These are phyloP conservation scores for Margaritispora aquatica DNA, from an alignment of 495 filamentous ascomycete genomes.

Conservation along the genomic window DNA sequence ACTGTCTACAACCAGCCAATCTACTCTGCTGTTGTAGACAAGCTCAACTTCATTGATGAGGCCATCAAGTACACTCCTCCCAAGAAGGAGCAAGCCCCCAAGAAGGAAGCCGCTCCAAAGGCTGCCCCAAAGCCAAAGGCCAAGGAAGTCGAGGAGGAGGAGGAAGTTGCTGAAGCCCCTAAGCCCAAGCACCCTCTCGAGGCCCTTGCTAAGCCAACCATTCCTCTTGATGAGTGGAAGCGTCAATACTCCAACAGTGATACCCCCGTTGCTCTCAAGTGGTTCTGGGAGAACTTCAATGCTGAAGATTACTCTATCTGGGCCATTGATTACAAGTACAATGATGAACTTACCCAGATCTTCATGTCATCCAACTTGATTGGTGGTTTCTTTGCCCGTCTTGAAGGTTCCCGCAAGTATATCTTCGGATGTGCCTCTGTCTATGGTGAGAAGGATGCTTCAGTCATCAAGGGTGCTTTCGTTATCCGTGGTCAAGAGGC, in stretches of 20 bases:
- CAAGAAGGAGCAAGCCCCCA: slow-evolving; percentile 71
- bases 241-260: slow-evolving; percentile 97
- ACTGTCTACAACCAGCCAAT: slow-evolving; percentile 87
- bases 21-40: slow-evolving; percentile 71
- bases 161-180: slow-evolving; percentile 65
- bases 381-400: slow-evolving; percentile 93
- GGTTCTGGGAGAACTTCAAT: slow-evolving; percentile 96
- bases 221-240: slow-evolving; percentile 95
- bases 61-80: slow-evolving; percentile 79
- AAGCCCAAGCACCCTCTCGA: slow-evolving; percentile 98
- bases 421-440: slow-evolving; percentile 90
- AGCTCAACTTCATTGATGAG: slow-evolving; percentile 74
- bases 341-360: slow-evolving; percentile 89
- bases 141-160: slow-evolving; percentile 55
- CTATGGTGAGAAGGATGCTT: slow-evolving; percentile 81
- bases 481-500: slow-evolving; percentile 87
- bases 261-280: slow-evolving; percentile 80
- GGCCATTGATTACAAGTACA: slow-evolving; percentile 93
- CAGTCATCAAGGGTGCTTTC: slow-evolving; percentile 84
- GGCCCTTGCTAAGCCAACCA: slow-evolving; percentile 68
- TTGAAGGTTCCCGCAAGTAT: slow-evolving; percentile 98
- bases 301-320: slow-evolving; percentile 93
- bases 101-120: slow-evolving; percentile 49
- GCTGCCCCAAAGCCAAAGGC: slow-evolving; percentile 47
- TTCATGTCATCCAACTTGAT: slow-evolving; percentile 99